Conservation (phyloP, 2,329 filamentous ascomycete genomes). For the Monilinia fructicola region DNA sequence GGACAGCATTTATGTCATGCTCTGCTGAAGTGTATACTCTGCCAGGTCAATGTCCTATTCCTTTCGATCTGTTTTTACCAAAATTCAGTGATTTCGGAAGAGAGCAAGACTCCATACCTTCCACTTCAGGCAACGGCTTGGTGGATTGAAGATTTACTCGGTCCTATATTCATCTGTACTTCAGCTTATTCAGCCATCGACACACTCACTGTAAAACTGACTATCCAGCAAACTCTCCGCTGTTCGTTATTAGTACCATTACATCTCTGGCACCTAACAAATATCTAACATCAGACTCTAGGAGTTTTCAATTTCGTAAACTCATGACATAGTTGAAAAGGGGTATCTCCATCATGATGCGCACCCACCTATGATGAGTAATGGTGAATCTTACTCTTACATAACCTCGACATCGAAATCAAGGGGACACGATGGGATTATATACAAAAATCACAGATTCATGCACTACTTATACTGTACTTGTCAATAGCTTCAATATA, state of each 20-base stretch:
- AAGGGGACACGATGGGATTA: no score
- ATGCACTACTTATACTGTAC: background rate
- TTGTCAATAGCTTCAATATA: conserved; percentile 1
- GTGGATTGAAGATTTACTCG: conserved; percentile 15
- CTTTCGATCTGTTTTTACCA: conserved; percentile 15
- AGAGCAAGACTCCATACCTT: background rate
- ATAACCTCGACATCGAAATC: background rate
- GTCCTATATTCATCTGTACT: conserved; percentile 12
- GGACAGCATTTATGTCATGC: conserved; percentile 3
- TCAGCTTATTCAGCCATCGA: conserved; percentile 1
- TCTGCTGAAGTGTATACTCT: no score
- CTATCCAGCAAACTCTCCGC: background rate
- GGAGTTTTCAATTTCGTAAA: background rate
- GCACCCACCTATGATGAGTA: conserved; percentile 14
- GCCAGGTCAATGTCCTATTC: background rate
- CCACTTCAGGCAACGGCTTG: conserved; percentile 15
- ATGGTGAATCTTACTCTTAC: conserved; percentile 4
- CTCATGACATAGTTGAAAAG: background rate
- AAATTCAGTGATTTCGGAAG: background rate
- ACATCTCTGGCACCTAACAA: no score
- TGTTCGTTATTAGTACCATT: conserved; percentile 10
- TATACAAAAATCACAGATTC: background rate
- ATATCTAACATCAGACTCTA: background rate
- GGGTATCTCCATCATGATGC: conserved; percentile 8
- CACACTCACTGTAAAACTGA: background rate